Conservation (phyloP, 1,284 basidiomycete species). For the Exobasidium cylindrosporum region DNA sequence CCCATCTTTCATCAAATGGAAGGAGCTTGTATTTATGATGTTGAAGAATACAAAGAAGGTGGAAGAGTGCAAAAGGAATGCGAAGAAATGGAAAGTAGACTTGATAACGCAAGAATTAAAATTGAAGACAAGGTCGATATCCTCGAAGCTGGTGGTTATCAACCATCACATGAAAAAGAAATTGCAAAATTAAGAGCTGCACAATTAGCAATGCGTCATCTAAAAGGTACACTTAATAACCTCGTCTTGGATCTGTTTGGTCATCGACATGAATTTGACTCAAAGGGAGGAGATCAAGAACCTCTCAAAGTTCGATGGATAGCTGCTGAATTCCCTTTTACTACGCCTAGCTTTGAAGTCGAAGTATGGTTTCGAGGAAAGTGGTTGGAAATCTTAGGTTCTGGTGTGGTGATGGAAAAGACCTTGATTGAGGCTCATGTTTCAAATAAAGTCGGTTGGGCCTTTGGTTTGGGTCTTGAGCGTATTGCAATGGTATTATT, state of each 20-base stretch:
- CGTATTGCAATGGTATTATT: slow-evolving; percentile 98
- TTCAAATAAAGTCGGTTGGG: slow-evolving; percentile 85
- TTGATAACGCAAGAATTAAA: slow-evolving; percentile 62
- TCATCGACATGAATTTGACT: slow-evolving; percentile 50
- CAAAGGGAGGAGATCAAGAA: slow-evolving; percentile 17
- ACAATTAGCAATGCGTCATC: slow-evolving; percentile 70
- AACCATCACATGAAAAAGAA: slow-evolving; percentile 70
- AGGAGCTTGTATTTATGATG: slow-evolving; percentile 74
- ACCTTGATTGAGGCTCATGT: slow-evolving; percentile 72
- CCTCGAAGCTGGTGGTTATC: slow-evolving; percentile 74
- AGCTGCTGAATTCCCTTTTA: slow-evolving; percentile 96
- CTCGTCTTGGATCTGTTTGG: slow-evolving; percentile 79
- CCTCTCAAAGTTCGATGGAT: slow-evolving; percentile 93
- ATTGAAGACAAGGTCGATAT: slow-evolving; percentile 78
- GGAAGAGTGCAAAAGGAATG: slow-evolving; percentile 60
- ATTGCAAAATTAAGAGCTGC: slow-evolving; percentile 60
- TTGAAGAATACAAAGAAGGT: slow-evolving; percentile 57
- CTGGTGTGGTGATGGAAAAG: slow-evolving; percentile 83
- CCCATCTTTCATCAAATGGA: slow-evolving; percentile 99
- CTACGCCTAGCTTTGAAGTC: slow-evolving; percentile 93
- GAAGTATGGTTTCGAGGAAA: slow-evolving; percentile 94
- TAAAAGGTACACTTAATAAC: slow-evolving; percentile 88
- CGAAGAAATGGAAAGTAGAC: slow-evolving; percentile 61
- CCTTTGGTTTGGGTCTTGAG: slow-evolving; percentile 94
- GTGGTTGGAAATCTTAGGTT: slow-evolving; percentile 96